Percentiles rank a stretch among this genome's conserved stretches.
phyloP scores from a whole-genome alignment of 1,139 yeast genomes.

The Taphrina flavorubra region DNA sequence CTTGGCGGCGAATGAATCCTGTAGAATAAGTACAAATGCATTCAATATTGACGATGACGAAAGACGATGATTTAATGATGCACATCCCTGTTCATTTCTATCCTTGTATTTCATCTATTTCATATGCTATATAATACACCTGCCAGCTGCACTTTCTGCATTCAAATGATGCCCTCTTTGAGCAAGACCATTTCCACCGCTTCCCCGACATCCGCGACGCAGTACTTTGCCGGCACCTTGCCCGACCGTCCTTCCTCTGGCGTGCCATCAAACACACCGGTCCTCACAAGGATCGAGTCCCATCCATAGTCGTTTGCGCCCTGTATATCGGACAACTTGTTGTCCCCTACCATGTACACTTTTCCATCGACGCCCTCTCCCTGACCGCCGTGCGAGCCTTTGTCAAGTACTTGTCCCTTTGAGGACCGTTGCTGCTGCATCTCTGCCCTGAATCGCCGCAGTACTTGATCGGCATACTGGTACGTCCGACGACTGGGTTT shows the following conservation, averaged over 20 bases:
- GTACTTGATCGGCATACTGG: conserved; percentile 74
- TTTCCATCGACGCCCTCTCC: conserved; percentile 52
- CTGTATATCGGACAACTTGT: conserved; percentile 86
- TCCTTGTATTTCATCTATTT: neutral
- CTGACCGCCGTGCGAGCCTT: conserved; percentile 67
- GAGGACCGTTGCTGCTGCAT: neutral
- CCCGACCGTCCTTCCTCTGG: conserved; percentile 74
- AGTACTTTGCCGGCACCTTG: conserved; percentile 75
- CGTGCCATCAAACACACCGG: conserved; percentile 76
- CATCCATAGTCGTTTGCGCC: conserved; percentile 91
- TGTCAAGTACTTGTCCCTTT: conserved; percentile 54
- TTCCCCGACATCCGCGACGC: conserved; percentile 73
- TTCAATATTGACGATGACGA: no score
- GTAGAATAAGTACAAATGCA: no score
- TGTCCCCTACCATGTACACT: conserved; percentile 95
- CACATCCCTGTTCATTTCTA: no score
- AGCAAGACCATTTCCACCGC: conserved; percentile 84
- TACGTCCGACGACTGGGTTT: conserved; percentile 69
- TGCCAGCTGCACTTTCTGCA: neutral
- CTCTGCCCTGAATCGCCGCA: conserved; percentile 47
- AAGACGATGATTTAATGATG: no score
- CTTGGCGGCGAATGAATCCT: conserved; percentile 21
- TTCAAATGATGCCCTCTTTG: conserved; percentile 21
- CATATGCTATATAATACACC: neutral
- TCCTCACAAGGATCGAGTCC: conserved; percentile 79